Evolutionary conservation across 1,284 basidiomycete species (phyloP).

Genomic region (Bjerkandera adusta): DNA sequence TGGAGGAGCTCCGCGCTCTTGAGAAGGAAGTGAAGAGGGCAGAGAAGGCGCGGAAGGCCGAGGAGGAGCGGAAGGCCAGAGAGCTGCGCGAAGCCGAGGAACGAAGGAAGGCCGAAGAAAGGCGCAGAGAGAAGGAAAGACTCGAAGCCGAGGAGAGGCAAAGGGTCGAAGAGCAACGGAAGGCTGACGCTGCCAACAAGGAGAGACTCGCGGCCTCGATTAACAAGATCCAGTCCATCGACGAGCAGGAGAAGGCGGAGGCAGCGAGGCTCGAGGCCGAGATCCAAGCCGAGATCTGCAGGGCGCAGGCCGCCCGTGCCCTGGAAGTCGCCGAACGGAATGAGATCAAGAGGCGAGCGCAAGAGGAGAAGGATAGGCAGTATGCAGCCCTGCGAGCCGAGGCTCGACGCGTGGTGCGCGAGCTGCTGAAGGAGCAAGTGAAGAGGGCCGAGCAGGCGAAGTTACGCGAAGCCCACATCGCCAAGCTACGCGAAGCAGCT

Average conservation of each 20-base stretch:
- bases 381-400: background rate
- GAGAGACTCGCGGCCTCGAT: background rate
- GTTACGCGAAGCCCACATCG: too few species aligned
- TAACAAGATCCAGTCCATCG: background rate
- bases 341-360: background rate
- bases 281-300: too few species aligned
- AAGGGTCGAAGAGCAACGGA: background rate
- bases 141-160: background rate
- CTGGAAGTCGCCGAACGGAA: background rate
- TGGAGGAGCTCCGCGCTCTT: constrained; percentile 1
- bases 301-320: too few species aligned
- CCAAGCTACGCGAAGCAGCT: background rate
- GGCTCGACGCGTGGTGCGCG: constrained; percentile 21
- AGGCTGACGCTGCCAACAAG: background rate
- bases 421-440: constrained; percentile 26
- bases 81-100: background rate
- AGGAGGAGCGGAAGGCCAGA: background rate
- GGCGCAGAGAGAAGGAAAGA: background rate
- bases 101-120: background rate
- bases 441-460: constrained; percentile 34
- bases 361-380: background rate
- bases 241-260: background rate
- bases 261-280: background rate
- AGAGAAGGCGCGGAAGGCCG: background rate
- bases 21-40: background rate